Evolutionary conservation across 495 filamentous ascomycete genomes (phyloP).

Genomic region (Hyaloscypha finlandica): DNA sequence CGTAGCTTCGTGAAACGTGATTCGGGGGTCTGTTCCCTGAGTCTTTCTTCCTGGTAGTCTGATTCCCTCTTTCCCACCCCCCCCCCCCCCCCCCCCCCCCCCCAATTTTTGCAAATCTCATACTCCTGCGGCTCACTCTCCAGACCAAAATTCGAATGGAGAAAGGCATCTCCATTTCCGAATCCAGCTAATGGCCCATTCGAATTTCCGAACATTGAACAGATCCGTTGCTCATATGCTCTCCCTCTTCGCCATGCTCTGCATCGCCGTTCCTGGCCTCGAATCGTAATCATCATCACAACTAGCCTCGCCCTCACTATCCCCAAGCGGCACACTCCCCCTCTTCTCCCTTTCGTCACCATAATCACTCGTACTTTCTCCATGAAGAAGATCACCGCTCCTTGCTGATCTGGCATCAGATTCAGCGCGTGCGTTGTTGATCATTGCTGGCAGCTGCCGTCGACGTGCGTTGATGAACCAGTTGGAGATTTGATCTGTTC

Average conservation of each 20-base stretch:
- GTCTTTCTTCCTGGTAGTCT: too few relatives aligned
- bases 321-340: conserved; percentile 27
- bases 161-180: too few relatives aligned
- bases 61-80: too few relatives aligned
- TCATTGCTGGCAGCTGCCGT: conserved; percentile 69
- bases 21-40: too few relatives aligned
- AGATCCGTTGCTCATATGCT: conserved; percentile 6
- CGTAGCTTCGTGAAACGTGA: too few relatives aligned
- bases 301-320: conserved; percentile 44
- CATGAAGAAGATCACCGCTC: conserved; percentile 28
- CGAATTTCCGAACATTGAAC: not conserved
- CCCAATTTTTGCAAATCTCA: too few relatives aligned
- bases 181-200: too few relatives aligned
- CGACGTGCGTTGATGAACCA: conserved; percentile 95
- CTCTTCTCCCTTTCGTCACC: conserved; percentile 31
- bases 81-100: too few relatives aligned
- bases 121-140: too few relatives aligned
- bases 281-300: conserved; percentile 35
- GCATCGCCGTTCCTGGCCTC: not conserved
- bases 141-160: too few relatives aligned
- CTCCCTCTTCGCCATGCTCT: conserved; percentile 5
- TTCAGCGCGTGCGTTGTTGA: conserved; percentile 52
- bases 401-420: conserved; percentile 29
- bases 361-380: conserved; percentile 29
- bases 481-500: conserved; percentile 73